These are phyloP conservation scores for Phanerodontia chrysosporium DNA, from an alignment of 768 basidiomycete genomes.

Conservation along the genomic window DNA sequence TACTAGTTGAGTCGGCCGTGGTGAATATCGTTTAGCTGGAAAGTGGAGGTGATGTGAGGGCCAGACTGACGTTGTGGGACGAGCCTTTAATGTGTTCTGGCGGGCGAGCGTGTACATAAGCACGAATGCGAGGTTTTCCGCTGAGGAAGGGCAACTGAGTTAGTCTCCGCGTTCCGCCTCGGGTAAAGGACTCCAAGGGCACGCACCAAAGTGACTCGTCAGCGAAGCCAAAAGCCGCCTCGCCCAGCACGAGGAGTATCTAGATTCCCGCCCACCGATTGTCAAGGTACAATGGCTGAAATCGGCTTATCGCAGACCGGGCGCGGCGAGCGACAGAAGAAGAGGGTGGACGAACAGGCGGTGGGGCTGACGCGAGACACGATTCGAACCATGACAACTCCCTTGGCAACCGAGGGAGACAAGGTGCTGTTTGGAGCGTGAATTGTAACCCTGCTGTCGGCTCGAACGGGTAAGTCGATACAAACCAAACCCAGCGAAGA, in stretches of 20 bases:
- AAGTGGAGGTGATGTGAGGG: conserved; percentile 9
- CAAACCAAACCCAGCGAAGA: neutral
- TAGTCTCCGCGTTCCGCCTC: conserved; percentile 5
- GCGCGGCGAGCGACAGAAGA: conserved; percentile 5
- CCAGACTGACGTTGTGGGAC: conserved; percentile 8
- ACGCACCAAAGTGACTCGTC: neutral
- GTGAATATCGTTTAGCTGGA: neutral
- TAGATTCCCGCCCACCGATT: conserved; percentile 10
- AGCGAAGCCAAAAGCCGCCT: neutral
- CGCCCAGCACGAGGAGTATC: conserved; percentile 3
- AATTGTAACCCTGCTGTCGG: conserved; percentile 2
- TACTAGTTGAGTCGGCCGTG: neutral
- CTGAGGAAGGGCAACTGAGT: conserved; percentile 6
- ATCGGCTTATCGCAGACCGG: conserved; percentile 10
- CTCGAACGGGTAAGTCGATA: neutral
- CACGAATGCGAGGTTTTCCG: neutral
- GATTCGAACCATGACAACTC: conserved; percentile 12
- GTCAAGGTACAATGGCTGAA: conserved; percentile 12
- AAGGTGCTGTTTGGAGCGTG: neutral
- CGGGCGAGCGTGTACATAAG: conserved; percentile 9
- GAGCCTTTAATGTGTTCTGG: conserved; percentile 16
- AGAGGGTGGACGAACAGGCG: neutral
- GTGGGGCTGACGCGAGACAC: conserved; percentile 1
- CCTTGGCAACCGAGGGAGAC: conserved; percentile 4
- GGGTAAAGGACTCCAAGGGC: conserved; percentile 5